Evolutionary conservation across 208 protist genomes (phyloP).

Genomic region (Wallacemonas collosoma): DNA sequence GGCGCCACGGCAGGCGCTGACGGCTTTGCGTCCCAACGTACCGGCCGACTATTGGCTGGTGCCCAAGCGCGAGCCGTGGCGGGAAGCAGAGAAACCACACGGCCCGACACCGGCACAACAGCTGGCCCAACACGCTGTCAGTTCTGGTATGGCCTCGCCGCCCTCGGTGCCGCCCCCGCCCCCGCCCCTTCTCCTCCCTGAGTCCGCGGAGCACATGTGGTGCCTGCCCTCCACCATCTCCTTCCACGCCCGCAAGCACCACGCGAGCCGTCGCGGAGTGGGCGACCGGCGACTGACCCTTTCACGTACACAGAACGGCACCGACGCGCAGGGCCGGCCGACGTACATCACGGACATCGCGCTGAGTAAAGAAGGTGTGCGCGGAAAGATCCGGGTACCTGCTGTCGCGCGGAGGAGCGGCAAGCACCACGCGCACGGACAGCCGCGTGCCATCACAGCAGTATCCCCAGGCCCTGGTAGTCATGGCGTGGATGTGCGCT

Average conservation of each 20-base stretch:
- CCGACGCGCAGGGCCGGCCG: constrained; percentile 4
- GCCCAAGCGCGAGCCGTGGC: background rate
- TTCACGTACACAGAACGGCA: constrained; percentile 6
- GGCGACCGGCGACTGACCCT: constrained; percentile 44
- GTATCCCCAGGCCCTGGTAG: too few species aligned
- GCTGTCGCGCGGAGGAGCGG: background rate
- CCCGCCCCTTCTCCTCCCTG: background rate
- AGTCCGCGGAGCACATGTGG: background rate
- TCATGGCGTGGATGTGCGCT: background rate
- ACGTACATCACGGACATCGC: constrained; percentile 5
- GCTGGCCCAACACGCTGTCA: too few species aligned
- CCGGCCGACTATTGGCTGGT: constrained; percentile 5
- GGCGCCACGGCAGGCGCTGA: background rate
- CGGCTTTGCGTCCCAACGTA: background rate
- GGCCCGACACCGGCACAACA: too few species aligned
- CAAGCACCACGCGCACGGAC: too few species aligned
- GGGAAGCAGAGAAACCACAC: background rate
- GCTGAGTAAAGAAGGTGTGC: constrained; percentile 5
- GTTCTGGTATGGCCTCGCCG: too few species aligned
- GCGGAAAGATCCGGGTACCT: background rate
- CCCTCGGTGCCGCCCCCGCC: background rate
- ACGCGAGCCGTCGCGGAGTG: constrained; percentile 49
- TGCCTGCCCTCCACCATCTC: constrained; percentile 14
- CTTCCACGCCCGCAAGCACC: constrained; percentile 62
- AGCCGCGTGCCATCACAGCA: too few species aligned